A percentile compares a stretch with the other conserved stretches of the same genome.
These are phyloP conservation scores for Boletus barrowsii DNA, from an alignment of 768 basidiomycete genomes.

Conservation along the genomic window DNA sequence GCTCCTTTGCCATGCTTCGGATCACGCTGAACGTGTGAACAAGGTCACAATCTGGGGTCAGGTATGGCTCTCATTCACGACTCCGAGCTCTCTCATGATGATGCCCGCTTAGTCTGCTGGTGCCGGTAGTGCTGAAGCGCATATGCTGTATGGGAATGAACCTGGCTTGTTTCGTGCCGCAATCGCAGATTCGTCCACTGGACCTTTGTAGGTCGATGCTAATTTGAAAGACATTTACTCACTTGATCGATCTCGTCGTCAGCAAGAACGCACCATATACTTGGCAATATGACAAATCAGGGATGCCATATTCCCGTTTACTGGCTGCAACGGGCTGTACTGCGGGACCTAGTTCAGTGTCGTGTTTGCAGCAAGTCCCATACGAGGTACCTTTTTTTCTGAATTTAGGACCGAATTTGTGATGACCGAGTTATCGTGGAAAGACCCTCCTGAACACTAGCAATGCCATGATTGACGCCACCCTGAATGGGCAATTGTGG, in stretches of 20 bases:
- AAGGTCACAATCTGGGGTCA: slow-evolving; percentile 21
- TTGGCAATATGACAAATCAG: slow-evolving; percentile 48
- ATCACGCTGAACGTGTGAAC: not conserved
- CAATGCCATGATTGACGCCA: slow-evolving; percentile 42
- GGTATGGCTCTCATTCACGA: slow-evolving; percentile 1
- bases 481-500: slow-evolving; percentile 55
- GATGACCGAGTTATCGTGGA: not conserved
- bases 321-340: slow-evolving; percentile 45
- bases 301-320: slow-evolving; percentile 48
- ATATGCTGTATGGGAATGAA: slow-evolving; percentile 8
- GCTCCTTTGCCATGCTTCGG: not conserved
- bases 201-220: slow-evolving; percentile 16
- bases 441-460: slow-evolving; percentile 50
- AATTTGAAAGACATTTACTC: not conserved
- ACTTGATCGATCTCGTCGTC: not conserved
- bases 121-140: slow-evolving; percentile 14
- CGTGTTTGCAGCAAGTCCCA: slow-evolving; percentile 36
- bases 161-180: slow-evolving; percentile 13
- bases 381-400: slow-evolving; percentile 10
- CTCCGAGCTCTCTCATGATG: not conserved
- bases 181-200: slow-evolving; percentile 18
- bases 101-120: slow-evolving; percentile 12
- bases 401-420: not conserved
- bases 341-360: slow-evolving; percentile 36
- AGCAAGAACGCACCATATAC: slow-evolving; percentile 51